phyloP scores from a whole-genome alignment of 2,329 filamentous ascomycete species.

The Fusarium incarnatum region DNA sequence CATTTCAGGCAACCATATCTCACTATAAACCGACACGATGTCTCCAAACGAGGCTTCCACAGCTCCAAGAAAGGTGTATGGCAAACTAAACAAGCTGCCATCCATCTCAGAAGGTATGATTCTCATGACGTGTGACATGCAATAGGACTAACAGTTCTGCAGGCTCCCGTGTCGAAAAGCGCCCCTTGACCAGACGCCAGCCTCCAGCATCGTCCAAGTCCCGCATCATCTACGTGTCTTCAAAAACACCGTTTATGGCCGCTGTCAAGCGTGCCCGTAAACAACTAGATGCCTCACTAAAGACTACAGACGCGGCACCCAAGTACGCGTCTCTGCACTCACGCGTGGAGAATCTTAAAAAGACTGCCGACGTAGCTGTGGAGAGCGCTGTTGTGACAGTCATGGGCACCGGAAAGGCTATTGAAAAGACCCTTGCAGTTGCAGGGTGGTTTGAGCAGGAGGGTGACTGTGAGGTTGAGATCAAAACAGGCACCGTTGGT shows the following conservation, averaged over 20 bases:
- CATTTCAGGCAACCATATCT: constrained; percentile 26
- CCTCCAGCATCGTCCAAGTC: constrained; percentile 57
- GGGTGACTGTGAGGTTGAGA: constrained; percentile 66
- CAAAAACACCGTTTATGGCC: constrained; percentile 74
- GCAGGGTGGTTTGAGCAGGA: constrained; percentile 74
- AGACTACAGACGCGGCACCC: constrained; percentile 58
- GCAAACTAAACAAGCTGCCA: constrained; percentile 50
- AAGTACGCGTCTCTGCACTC: constrained; percentile 59
- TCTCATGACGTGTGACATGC: neutral
- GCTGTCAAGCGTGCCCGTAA: constrained; percentile 73
- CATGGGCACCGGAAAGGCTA: constrained; percentile 74
- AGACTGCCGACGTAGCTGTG: constrained; percentile 45
- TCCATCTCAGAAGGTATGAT: constrained; percentile 50
- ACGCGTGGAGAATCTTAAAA: constrained; percentile 58
- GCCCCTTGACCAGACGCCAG: constrained; percentile 58
- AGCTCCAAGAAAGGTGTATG: constrained; percentile 33
- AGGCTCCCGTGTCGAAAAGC: constrained; percentile 64
- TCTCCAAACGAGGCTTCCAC: constrained; percentile 30
- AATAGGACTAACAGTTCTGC: constrained; percentile 4
- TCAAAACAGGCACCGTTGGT: constrained; percentile 72
- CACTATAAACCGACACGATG: constrained; percentile 33
- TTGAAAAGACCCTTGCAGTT: constrained; percentile 71
- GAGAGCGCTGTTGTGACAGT: constrained; percentile 62
- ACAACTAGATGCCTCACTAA: constrained; percentile 67
- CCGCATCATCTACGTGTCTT: constrained; percentile 72